Percentiles rank a stretch among this genome's conserved stretches.
These are phyloP conservation scores for Hericium coralloides DNA, from an alignment of 768 basidiomycete genomes.

Conservation along the genomic window DNA sequence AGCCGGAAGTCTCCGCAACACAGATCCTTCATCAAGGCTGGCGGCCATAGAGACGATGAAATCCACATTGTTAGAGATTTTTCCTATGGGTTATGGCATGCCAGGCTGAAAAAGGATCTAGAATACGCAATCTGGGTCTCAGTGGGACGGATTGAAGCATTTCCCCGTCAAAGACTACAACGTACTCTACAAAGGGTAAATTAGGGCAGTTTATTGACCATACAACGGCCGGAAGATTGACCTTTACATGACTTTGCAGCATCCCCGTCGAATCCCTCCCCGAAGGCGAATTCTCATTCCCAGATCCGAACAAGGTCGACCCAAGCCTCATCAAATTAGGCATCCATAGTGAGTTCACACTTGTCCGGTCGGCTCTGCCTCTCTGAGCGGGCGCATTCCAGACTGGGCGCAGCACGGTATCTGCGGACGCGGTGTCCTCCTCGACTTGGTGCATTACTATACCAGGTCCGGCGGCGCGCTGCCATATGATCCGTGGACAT, in stretches of 20 bases:
- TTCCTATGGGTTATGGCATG: no score
- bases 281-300: conserved; percentile 32
- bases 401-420: conserved; percentile 69
- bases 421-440: conserved; percentile 57
- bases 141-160: conserved; percentile 13
- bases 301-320: conserved; percentile 41
- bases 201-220: neutral
- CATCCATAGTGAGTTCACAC: conserved; percentile 50
- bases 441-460: conserved; percentile 52
- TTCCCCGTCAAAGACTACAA: conserved; percentile 7
- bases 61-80: neutral
- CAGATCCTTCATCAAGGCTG: neutral
- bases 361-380: conserved; percentile 1
- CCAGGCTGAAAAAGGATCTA: neutral
- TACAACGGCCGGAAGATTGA: neutral
- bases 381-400: conserved; percentile 17
- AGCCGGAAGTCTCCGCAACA: neutral
- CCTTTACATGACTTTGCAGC: conserved; percentile 17
- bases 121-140: conserved; percentile 14
- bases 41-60: neutral
- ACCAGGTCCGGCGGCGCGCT: conserved; percentile 30
- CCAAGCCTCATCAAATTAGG: conserved; percentile 39
- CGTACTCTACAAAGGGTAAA: conserved; percentile 8
- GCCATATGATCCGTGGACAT: conserved; percentile 58
- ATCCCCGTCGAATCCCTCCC: conserved; percentile 32